These are phyloP conservation scores for Scutellaria minor DNA, from an alignment of 257 asterid species.

Conservation along the genomic window DNA sequence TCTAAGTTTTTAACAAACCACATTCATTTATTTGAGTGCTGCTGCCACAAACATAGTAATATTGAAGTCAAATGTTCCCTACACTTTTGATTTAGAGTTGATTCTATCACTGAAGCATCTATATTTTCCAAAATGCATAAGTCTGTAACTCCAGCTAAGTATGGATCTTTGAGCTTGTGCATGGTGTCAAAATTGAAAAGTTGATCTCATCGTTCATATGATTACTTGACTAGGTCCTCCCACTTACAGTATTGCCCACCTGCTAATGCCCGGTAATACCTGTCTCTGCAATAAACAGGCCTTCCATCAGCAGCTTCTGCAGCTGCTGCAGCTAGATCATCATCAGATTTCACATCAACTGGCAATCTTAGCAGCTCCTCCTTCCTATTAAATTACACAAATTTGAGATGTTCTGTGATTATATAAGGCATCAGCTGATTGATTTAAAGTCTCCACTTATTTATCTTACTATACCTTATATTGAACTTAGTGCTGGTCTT, in stretches of 20 bases:
- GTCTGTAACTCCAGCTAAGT: slow-evolving; percentile 19
- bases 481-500: slow-evolving; percentile 48
- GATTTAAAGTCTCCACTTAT: slow-evolving; percentile 12
- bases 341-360: slow-evolving; percentile 63
- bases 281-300: slow-evolving; percentile 78
- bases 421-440: neutral
- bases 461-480: slow-evolving; percentile 52
- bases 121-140: slow-evolving; percentile 6
- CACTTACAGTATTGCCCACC: slow-evolving; percentile 76
- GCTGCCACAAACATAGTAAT: slow-evolving; percentile 6
- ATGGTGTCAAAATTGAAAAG: slow-evolving; percentile 32
- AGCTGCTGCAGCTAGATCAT: slow-evolving; percentile 87
- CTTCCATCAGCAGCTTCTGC: slow-evolving; percentile 84
- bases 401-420: slow-evolving; percentile 20
- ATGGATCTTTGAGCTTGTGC: slow-evolving; percentile 28
- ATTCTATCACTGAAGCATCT: neutral
- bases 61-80: slow-evolving; percentile 17
- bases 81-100: slow-evolving; percentile 22
- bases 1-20: neutral
- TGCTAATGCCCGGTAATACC: slow-evolving; percentile 77
- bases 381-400: slow-evolving; percentile 49
- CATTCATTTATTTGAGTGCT: slow-evolving; percentile 23
- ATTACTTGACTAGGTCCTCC: slow-evolving; percentile 65
- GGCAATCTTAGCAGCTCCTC: slow-evolving; percentile 85
- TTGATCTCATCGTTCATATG: neutral